Evolutionary conservation across 257 asterid genomes (phyloP).

Genomic region (Solanum acaule): DNA sequence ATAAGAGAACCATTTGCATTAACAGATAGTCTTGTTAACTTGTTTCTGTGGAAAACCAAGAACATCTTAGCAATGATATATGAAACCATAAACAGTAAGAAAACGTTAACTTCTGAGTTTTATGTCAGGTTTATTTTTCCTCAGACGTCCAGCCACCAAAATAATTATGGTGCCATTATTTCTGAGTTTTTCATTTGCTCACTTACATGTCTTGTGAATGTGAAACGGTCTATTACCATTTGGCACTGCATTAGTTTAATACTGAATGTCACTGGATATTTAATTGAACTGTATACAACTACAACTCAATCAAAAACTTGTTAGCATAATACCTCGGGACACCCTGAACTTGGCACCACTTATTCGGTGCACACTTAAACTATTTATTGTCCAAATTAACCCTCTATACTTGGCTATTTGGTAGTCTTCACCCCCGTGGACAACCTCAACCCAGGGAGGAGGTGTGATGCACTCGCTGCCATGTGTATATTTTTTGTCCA

Average conservation of each 20-base stretch:
- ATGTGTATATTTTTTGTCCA: neutral
- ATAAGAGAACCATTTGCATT: conserved; percentile 80
- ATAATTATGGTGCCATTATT: neutral
- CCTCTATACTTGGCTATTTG: neutral
- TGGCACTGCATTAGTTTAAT: neutral
- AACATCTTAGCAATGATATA: neutral
- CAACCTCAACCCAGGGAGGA: neutral
- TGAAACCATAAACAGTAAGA: neutral
- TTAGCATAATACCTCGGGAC: neutral
- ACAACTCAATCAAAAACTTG: neutral
- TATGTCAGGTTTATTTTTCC: neutral
- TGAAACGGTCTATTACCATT: neutral
- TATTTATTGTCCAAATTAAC: neutral
- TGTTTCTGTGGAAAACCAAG: conserved; percentile 43
- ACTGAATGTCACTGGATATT: neutral
- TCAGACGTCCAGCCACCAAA: neutral
- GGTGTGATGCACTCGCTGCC: neutral
- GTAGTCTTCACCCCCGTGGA: neutral
- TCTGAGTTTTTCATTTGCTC: neutral
- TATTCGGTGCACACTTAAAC: neutral
- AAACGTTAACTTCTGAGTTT: neutral
- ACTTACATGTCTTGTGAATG: neutral
- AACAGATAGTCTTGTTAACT: conserved; percentile 70
- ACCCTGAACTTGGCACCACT: neutral
- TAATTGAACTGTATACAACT: neutral